Evolutionary conservation across 192 early-diverging fungal genomes (phyloP).

Genomic region (Gamsiella multidivaricata): DNA sequence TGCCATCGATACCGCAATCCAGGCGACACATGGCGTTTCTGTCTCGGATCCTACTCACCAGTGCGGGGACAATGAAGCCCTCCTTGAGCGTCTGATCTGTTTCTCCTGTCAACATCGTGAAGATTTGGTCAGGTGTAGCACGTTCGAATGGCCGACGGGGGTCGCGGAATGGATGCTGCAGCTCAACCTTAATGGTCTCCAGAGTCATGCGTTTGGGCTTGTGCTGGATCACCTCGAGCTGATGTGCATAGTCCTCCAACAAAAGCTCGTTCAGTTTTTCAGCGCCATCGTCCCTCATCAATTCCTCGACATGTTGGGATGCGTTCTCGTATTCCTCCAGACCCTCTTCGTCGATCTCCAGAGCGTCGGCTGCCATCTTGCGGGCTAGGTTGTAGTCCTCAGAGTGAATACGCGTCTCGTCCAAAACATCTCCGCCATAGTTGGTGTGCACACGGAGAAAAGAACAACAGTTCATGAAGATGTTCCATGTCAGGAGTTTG

Average conservation of each 20-base stretch:
- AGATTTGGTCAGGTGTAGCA: slow-evolving; percentile 69
- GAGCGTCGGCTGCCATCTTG: slow-evolving; percentile 96
- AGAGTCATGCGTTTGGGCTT: slow-evolving; percentile 86
- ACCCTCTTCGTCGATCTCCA: slow-evolving; percentile 88
- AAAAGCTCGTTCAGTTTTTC: slow-evolving; percentile 87
- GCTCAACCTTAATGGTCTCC: slow-evolving; percentile 87
- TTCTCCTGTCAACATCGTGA: slow-evolving; percentile 91
- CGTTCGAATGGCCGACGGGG: slow-evolving; percentile 69
- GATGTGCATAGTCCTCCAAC: slow-evolving; percentile 90
- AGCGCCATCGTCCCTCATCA: slow-evolving; percentile 71
- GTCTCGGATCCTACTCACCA: slow-evolving; percentile 77
- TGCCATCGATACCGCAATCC: slow-evolving; percentile 86
- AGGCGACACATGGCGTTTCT: slow-evolving; percentile 80
- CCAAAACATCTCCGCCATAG: slow-evolving; percentile 80
- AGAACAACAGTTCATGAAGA: slow-evolving; percentile 94
- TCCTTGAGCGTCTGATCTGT: slow-evolving; percentile 73
- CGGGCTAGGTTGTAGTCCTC: slow-evolving; percentile 95
- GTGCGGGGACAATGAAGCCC: slow-evolving; percentile 74
- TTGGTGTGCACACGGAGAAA: slow-evolving; percentile 86
- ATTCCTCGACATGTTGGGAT: slow-evolving; percentile 83
- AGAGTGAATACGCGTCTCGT: slow-evolving; percentile 95
- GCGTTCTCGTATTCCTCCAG: slow-evolving; percentile 76
- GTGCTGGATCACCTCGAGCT: slow-evolving; percentile 77
- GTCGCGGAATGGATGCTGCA: slow-evolving; percentile 85
- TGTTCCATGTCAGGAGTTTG: slow-evolving; percentile 70